Evolutionary conservation across 176 grass and related monocot species (phyloP).

Genomic region (maize (Zea mays)): Zm-B73-REFERENCE-NAM-5.0 NC_050099.1:10270001-10270500

Average conservation of each 20-base stretch:
- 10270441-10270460: too few relatives aligned
- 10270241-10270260: slow-evolving; percentile 10
- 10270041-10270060: too few relatives aligned
- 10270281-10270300: slow-evolving; percentile 31
- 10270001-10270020: too few relatives aligned
- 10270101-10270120: slow-evolving; percentile 33
- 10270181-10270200: slow-evolving; percentile 12
- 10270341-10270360: too few relatives aligned
- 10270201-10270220: slow-evolving; percentile 14
- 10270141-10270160: slow-evolving; percentile 28
- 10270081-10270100: background rate
- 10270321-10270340: too few relatives aligned
- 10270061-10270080: background rate
- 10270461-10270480: too few relatives aligned
- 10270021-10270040: too few relatives aligned
- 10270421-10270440: too few relatives aligned
- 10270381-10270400: too few relatives aligned
- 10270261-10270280: slow-evolving; percentile 24
- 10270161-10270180: slow-evolving; percentile 23
- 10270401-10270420: too few relatives aligned
- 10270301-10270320: background rate
- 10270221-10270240: slow-evolving; percentile 10
- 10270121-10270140: slow-evolving; percentile 47
- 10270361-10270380: too few relatives aligned
- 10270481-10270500: too few relatives aligned